Conservation (phyloP, 805 yeast genomes). For the Ogataea pilisensis region DNA sequence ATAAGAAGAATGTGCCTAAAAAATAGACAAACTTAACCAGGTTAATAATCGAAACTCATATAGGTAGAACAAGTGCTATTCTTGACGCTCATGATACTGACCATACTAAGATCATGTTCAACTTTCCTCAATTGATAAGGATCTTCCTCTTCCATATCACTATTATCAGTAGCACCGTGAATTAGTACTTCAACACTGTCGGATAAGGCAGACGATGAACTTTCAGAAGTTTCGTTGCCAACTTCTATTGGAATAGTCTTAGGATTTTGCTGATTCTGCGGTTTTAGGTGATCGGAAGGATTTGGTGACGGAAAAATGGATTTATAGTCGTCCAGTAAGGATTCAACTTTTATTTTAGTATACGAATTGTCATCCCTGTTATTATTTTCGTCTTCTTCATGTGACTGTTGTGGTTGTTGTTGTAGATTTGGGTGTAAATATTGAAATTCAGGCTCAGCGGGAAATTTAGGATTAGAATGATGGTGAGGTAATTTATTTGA, state of each 20-base stretch:
- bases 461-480: not conserved
- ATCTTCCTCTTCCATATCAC: not conserved
- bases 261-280: too few relatives aligned
- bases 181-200: slow-evolving; percentile 18
- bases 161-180: slow-evolving; percentile 8
- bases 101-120: slow-evolving; percentile 21
- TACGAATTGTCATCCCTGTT: slow-evolving; percentile 1
- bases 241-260: too few relatives aligned
- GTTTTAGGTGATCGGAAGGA: not conserved
- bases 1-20: not conserved
- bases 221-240: too few relatives aligned
- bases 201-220: slow-evolving; percentile 9
- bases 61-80: slow-evolving; percentile 16
- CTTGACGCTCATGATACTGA: slow-evolving; percentile 25
- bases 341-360: slow-evolving; percentile 12
- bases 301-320: slow-evolving; percentile 26
- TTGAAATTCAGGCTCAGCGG: too few relatives aligned
- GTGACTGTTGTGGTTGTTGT: slow-evolving; percentile 3
- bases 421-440: slow-evolving; percentile 5
- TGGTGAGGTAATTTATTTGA: slow-evolving; percentile 3
- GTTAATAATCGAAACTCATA: slow-evolving; percentile 20
- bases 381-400: not conserved
- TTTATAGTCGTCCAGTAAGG: slow-evolving; percentile 20
- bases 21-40: too few relatives aligned
- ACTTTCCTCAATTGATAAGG: slow-evolving; percentile 4